phyloP scores from a whole-genome alignment of 768 basidiomycete genomes.

The Tylopilus sp. region DNA sequence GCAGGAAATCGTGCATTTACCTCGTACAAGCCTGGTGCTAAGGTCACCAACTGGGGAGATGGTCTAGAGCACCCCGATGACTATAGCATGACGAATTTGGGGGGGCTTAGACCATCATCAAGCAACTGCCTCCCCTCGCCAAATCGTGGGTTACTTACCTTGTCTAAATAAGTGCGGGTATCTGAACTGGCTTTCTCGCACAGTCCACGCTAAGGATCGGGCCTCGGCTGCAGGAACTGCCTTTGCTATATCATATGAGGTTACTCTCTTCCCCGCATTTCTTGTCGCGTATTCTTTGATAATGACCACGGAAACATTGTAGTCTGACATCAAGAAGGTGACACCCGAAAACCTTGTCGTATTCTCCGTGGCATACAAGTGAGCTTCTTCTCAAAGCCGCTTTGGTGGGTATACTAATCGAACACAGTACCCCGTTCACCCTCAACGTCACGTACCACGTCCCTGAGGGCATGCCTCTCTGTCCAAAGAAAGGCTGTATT shows the following conservation, averaged over 20 bases:
- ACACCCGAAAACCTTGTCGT: neutral
- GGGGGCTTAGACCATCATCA: neutral
- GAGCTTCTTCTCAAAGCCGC: neutral
- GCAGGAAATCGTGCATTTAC: constrained; percentile 4
- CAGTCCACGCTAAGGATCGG: constrained; percentile 16
- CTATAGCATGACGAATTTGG: neutral
- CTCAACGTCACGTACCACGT: neutral
- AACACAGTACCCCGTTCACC: constrained; percentile 11
- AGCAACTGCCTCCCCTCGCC: neutral
- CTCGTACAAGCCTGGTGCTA: neutral
- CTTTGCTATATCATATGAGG: constrained; percentile 11
- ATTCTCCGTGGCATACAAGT: neutral
- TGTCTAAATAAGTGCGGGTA: neutral
- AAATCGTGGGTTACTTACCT: constrained; percentile 11
- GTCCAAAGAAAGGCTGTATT: constrained; percentile 1
- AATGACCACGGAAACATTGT: neutral
- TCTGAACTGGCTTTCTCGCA: neutral
- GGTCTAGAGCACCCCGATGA: neutral
- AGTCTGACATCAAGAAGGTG: neutral
- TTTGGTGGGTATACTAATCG: neutral
- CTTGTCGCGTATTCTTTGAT: neutral
- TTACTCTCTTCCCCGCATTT: constrained; percentile 6
- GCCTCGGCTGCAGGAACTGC: constrained; percentile 8
- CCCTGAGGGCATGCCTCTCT: constrained; percentile 3
- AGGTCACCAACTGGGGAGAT: constrained; percentile 1